Conservation (phyloP, 1,284 basidiomycete genomes). For the Sphaerobolus stellatus region DNA sequence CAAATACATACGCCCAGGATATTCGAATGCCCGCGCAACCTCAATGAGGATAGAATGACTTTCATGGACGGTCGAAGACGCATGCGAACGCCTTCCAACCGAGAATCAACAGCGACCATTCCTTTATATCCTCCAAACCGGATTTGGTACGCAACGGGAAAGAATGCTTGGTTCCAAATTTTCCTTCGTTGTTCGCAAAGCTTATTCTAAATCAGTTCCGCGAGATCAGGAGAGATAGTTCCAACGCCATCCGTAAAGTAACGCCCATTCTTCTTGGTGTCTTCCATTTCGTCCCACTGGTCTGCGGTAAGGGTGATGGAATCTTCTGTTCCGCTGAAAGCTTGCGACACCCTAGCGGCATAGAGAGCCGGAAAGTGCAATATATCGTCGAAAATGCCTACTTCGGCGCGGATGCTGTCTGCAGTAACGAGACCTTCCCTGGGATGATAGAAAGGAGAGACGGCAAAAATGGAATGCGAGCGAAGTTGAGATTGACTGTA, state of each 20-base stretch:
- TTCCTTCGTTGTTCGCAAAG: conserved; percentile 42
- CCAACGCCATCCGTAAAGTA: conserved; percentile 72
- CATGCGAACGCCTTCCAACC: conserved; percentile 56
- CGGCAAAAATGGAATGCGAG: conserved; percentile 24
- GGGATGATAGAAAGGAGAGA: conserved; percentile 24
- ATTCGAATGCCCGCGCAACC: conserved; percentile 62
- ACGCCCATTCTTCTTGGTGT: conserved; percentile 46
- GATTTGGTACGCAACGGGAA: conserved; percentile 72
- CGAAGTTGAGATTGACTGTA: conserved; percentile 54
- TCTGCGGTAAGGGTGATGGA: conserved; percentile 55
- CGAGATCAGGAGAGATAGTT: conserved; percentile 59
- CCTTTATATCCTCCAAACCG: conserved; percentile 78
- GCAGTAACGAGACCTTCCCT: conserved; percentile 20
- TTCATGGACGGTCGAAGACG: conserved; percentile 66
- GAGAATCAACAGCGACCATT: conserved; percentile 63
- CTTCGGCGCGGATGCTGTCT: not conserved
- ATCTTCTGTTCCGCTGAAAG: conserved; percentile 77
- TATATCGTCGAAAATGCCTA: conserved; percentile 26
- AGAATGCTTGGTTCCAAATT: conserved; percentile 32
- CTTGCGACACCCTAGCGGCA: conserved; percentile 78
- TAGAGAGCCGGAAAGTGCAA: conserved; percentile 68
- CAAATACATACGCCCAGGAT: conserved; percentile 56
- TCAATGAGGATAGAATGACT: conserved; percentile 57
- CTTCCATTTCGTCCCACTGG: conserved; percentile 61
- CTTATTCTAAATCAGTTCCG: conserved; percentile 49